These are phyloP conservation scores for Pythium biforme DNA, from an alignment of 352 stramenopile species.

Conservation along the genomic window DNA sequence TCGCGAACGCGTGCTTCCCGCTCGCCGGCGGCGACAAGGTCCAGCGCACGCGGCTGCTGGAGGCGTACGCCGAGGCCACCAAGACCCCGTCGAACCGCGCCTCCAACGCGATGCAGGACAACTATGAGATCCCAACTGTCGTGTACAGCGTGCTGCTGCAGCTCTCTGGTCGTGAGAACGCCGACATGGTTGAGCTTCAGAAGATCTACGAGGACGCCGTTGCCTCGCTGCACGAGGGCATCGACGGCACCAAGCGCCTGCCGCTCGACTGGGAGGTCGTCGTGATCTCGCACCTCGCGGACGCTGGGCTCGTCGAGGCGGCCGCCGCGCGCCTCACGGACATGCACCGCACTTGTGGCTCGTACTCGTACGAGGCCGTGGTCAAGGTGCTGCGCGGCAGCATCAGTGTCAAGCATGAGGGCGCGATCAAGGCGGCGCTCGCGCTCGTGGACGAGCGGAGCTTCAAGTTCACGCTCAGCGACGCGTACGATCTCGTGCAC, in stretches of 20 bases:
- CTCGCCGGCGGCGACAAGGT: conserved; percentile 48
- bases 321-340: conserved; percentile 34
- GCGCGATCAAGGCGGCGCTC: conserved; percentile 33
- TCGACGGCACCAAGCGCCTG: conserved; percentile 24
- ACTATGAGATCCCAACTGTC: conserved; percentile 40
- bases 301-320: conserved; percentile 38
- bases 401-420: conserved; percentile 26
- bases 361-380: conserved; percentile 44
- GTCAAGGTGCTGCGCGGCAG: conserved; percentile 41
- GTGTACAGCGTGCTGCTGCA: conserved; percentile 52
- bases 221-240: conserved; percentile 23
- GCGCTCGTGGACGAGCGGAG: conserved; percentile 41
- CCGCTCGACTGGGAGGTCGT: conserved; percentile 48
- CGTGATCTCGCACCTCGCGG: conserved; percentile 40
- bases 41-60: conserved; percentile 54
- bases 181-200: conserved; percentile 34
- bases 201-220: conserved; percentile 51
- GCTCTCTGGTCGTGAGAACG: conserved; percentile 35
- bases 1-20: conserved; percentile 32
- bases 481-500: conserved; percentile 59
- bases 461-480: conserved; percentile 38
- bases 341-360: conserved; percentile 41
- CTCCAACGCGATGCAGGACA: conserved; percentile 28
- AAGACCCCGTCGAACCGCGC: conserved; percentile 26
- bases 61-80: conserved; percentile 36